Base-by-base conservation (phyloP, 139 green algal species). In the Picochlorum sp. region DNA sequence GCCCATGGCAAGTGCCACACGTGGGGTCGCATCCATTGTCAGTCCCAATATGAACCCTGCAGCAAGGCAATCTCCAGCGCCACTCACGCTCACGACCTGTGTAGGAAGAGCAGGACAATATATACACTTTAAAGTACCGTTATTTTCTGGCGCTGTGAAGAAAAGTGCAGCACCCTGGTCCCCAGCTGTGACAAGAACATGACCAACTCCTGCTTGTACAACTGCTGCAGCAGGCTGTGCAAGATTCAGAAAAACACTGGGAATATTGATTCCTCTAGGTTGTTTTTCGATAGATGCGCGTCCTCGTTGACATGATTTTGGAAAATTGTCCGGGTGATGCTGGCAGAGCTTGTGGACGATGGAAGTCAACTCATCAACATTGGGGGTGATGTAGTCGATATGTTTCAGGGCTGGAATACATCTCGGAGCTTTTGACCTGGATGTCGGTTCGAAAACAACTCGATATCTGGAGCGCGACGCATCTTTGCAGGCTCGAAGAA, bases 111-210 rank as follows among this genome's bases (percentile, higher is more conserved):
- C 69, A 13, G 75, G 72, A 49, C 73, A 15, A 61, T 58, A 45
- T 13, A 51, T 37, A 4, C 41, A 11, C 2, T 44, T 52, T 31
- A 68, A 31, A 45, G 16, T 30, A 57, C 3, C 38, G 49, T 56
- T 49, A 23, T 18, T 16, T 49, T n/a, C 30, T 4, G 4, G 30
- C 11, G 41, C 26, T 34, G 52, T 45, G 15, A 28, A 72, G 57
- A 77, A 75, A 49, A 86, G 45, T 34, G 81, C 74, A 18, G 81
- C 81, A 11, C 81, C 81, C 10, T 63, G 26, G 0, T 65, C 47
- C 1, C 81, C 81, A 37, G 86, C 63, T 18, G 81, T 88, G 51
- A 88, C 63, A 41, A 84, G 67, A n/a, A 88, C 59, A 24, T 70
- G 57, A 23, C 14, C n/a, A 20, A 82, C 54, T 1, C 80, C 80